Evolutionary conservation across 352 stramenopile species (phyloP), one percentile per base, ranked within the genome.

Genomic region (Peronospora farinosa): DNA sequence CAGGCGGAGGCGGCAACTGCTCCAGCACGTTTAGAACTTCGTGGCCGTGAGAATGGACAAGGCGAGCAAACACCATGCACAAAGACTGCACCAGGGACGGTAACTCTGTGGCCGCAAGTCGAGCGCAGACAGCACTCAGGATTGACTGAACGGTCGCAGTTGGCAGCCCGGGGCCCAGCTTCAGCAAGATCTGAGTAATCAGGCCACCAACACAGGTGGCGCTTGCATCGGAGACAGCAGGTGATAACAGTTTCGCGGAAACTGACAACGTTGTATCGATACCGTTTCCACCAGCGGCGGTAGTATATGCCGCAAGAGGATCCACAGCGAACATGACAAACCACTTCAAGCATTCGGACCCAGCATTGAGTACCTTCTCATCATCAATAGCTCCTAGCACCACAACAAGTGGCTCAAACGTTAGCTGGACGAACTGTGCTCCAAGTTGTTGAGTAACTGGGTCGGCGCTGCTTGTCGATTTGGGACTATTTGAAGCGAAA

Each of bases 331-430:
- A 85, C 75, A 88, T 87, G 5, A 92, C 76, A 19, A 89, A 53
- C 77, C 77, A 90, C 59, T 92, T 92, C 25, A 92, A 71, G 57
- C 78, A 89, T 48, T 92, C 78, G 0, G 78, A 77, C 10, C 82
- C 78, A 8, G 67, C 61, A 53, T 83, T 86, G 2, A 92, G 65
- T 21, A 89, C 73, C 48, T 85, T 88, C 11, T 88, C 78, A 38
- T 92, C 79, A 27, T 92, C 78, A 2, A 86, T 64, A 15, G 56
- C 55, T 7, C 70, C 43, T 8, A 92, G 60, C 1, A 92, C 63
- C 33, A 58, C 57, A 21, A 92, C 57, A 23, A 92, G 54, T 21
- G 78, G 82, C 53, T 90, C 78, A 45, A 92, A 84, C 25, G 86
- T 65, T 11, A 74, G 65, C 49, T 88, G 74, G 16, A 92, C 66